A percentile compares a stretch with the other conserved stretches of the same genome.
Conservation (phyloP, 352 stramenopile species). For the Phytophthora quininea region DNA sequence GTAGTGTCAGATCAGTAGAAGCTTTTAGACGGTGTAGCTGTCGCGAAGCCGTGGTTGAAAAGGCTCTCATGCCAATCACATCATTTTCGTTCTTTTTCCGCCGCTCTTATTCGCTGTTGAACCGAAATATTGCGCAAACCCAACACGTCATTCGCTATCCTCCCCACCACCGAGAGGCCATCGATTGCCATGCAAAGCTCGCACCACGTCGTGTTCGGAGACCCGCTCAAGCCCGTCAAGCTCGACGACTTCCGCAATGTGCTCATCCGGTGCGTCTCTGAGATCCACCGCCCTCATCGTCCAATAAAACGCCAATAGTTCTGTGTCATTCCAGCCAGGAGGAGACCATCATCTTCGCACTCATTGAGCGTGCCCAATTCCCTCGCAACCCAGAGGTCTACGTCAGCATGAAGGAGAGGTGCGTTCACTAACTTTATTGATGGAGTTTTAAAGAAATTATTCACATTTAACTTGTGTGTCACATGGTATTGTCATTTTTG, state of each 20-base stretch:
- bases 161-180: neutral
- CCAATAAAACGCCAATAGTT: neutral
- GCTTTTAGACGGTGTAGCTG: neutral
- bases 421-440: neutral
- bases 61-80: constrained; percentile 8
- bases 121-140: neutral
- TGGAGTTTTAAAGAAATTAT: neutral
- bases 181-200: constrained; percentile 54
- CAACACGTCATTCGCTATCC: neutral
- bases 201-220: constrained; percentile 66
- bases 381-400: constrained; percentile 96
- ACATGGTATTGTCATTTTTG: neutral
- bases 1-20: constrained; percentile 15
- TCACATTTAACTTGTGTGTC: neutral
- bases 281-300: neutral
- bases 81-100: constrained; percentile 9
- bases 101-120: constrained; percentile 1
- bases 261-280: constrained; percentile 66
- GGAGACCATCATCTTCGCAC: constrained; percentile 99
- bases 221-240: constrained; percentile 75
- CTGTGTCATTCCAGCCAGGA: constrained; percentile 73
- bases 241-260: constrained; percentile 90
- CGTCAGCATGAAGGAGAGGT: constrained; percentile 85
- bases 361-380: constrained; percentile 99
- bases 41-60: too few relatives aligned